A percentile compares a stretch with the other conserved stretches of the same genome.
Evolutionary conservation across 306 rosid species (phyloP).

Genomic region (Quercus bicolor): DNA sequence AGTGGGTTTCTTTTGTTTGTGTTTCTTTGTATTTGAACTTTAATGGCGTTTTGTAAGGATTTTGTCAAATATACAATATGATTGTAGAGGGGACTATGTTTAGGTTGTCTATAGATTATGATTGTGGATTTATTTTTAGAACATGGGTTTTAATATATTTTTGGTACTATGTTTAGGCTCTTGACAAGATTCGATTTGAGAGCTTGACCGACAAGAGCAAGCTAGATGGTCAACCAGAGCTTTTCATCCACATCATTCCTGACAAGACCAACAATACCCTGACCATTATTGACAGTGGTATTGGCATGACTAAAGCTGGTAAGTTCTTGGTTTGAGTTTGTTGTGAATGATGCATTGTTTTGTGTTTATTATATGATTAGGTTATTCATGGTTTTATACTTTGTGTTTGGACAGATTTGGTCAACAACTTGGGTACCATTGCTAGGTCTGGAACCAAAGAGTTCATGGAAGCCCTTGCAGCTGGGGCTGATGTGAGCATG

Average conservation of each 20-base stretch:
- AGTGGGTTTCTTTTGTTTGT: background rate
- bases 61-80: too few relatives aligned
- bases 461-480: conserved; percentile 96
- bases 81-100: too few relatives aligned
- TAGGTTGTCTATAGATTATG: conserved; percentile 29
- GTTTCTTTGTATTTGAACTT: background rate
- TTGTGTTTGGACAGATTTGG: conserved; percentile 61
- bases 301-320: conserved; percentile 99
- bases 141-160: background rate
- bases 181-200: conserved; percentile 87
- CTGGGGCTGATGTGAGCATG: conserved; percentile 99
- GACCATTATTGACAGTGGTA: conserved; percentile 86
- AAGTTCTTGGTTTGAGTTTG: background rate
- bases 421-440: conserved; percentile 92
- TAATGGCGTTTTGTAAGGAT: too few relatives aligned
- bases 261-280: conserved; percentile 72
- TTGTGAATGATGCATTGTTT: background rate
- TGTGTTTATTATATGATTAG: background rate
- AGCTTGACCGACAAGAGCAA: conserved; percentile 92
- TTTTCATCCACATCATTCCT: conserved; percentile 79
- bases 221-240: conserved; percentile 87
- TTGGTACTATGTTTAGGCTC: conserved; percentile 41
- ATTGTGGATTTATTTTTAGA: too few relatives aligned
- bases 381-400: background rate
- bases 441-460: conserved; percentile 98